Evolutionary conservation across 2,329 filamentous ascomycete genomes (phyloP), one percentile per base, ranked within the genome.

Genomic region (Trichoderma sp.): DNA sequence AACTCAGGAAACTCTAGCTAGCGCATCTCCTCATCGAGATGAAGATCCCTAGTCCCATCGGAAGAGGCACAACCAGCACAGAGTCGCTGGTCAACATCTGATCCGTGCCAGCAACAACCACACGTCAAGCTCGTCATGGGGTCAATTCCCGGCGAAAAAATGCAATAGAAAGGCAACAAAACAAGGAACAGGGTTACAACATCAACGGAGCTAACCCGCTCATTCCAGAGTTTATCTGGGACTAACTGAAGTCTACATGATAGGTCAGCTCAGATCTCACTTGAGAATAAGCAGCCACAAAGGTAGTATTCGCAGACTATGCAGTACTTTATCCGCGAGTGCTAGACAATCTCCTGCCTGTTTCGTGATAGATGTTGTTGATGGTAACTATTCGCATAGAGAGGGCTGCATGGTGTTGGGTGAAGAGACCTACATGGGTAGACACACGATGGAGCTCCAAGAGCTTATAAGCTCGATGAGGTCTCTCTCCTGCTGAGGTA

Each of bases 271-370:
- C 28, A 14, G 14, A 47, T n/a, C 34, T 39, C 34, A 39, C 34
- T 39, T 51, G 24, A 43, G 30, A 12, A 17, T 17, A 50, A 41
- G 44, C 15, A 48, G 10, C n/a, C 30, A 24, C 15, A 39, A 12
- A n/a, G 44, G 57, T 60, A 39, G 57, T 19, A 60, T 60, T 60
- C 30, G 19, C 57, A 60, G 41, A 60, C 24, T 41, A 28, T 26
- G 19, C 30, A 28, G 14, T 24, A 15, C 34, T 51, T 19, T 41
- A 28, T 15, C 57, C 45, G 51, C 50, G 19, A 50, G 21, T 43
- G 1, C 10, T 5, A 19, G 34, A 21, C 34, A 21, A 12, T 34
- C 45, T 60, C 57, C 57, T 60, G 57, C 57, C 57, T 51, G 21
- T 60, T 60, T 60, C 3, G 57, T 60, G 14, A 43, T 24, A 30